Evolutionary conservation across 202 grass and related monocot species (phyloP), one percentile per base, ranked within the genome.

Genomic region (Zoysia matrella): DNA sequence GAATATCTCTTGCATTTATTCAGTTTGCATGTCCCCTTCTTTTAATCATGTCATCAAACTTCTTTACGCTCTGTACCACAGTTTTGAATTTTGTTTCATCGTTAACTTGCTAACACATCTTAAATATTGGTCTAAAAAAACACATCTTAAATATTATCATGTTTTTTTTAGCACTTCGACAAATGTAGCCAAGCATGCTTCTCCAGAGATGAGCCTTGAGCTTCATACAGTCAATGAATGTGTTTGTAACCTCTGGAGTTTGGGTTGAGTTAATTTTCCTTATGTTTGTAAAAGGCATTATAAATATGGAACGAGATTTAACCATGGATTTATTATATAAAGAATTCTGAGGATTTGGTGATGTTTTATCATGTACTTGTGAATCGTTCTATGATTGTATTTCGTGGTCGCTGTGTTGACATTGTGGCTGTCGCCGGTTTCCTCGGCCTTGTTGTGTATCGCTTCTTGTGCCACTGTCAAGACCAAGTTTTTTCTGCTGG

Each of bases 141-240:
- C 78, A 5, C 52, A 46, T 4, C 14, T 60, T 73, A 42, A 86
- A 22, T 74, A 43, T 12, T 45, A 47, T 46, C 11, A 1, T 74
- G 6, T 62, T 81, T 69, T 76, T 46, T 76, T 56, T 14, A 56
- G n/a, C 22, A 0, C 43, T 51, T 5, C n/a, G 44, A 56, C 42
- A 74, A 75, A 49, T 73, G 30, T 65, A 57, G 54, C 41, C 46
- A 14, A 81, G 68, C 67, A 55, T 65, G 13, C 48, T 67, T 84
- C 76, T 11, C 42, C 12, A 8, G 54, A 64, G 69, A 74, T 16
- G 10, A 15, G 39, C 45, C 30, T 52, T 39, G 52, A 50, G 67
- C 46, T 48, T 61, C 13, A 61, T 41, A 47, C 71, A 53, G 46
- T 51, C 65, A 76, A 14, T 54, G 60, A 36, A 36, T 36, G 30